phyloP scores from a whole-genome alignment of 2,329 filamentous ascomycete genomes.

The Ophiosphaerella narmari region DNA sequence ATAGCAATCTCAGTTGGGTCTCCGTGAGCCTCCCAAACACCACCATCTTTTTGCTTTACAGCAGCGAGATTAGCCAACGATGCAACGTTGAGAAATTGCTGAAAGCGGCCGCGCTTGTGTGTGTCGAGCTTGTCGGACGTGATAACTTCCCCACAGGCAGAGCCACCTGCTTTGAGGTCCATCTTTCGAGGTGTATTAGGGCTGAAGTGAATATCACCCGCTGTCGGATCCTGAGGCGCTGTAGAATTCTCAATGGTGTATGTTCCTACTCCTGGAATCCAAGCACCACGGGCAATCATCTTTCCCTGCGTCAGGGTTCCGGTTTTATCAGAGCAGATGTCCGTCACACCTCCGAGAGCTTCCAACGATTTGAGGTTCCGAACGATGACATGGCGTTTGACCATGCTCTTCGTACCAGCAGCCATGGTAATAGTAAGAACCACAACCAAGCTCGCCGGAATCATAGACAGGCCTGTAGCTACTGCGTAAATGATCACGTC shows the following conservation, averaged over 20 bases:
- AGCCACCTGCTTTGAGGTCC: constrained; percentile 27
- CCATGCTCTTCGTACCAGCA: constrained; percentile 45
- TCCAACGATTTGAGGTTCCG: constrained; percentile 44
- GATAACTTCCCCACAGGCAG: neutral
- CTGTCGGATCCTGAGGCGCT: constrained; percentile 41
- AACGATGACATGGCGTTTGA: constrained; percentile 40
- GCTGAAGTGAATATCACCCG: constrained; percentile 35
- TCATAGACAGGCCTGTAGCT: constrained; percentile 46
- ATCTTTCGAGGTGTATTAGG: constrained; percentile 30
- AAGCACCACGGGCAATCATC: constrained; percentile 45
- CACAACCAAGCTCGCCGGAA: constrained; percentile 44
- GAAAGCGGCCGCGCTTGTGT: constrained; percentile 14
- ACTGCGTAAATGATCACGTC: constrained; percentile 49
- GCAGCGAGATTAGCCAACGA: constrained; percentile 58
- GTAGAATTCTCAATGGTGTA: constrained; percentile 44
- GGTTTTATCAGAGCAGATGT: constrained; percentile 60
- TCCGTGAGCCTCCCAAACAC: constrained; percentile 44
- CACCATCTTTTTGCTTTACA: constrained; percentile 52
- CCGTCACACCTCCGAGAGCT: constrained; percentile 43
- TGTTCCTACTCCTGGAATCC: constrained; percentile 44
- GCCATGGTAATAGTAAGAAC: constrained; percentile 49
- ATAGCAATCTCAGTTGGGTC: constrained; percentile 71
- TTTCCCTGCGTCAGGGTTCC: constrained; percentile 46
- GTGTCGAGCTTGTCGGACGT: no score
- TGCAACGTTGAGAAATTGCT: constrained; percentile 42